Base-by-base conservation (phyloP, 768 basidiomycete genomes). In the Leccinum ochraceum region DNA sequence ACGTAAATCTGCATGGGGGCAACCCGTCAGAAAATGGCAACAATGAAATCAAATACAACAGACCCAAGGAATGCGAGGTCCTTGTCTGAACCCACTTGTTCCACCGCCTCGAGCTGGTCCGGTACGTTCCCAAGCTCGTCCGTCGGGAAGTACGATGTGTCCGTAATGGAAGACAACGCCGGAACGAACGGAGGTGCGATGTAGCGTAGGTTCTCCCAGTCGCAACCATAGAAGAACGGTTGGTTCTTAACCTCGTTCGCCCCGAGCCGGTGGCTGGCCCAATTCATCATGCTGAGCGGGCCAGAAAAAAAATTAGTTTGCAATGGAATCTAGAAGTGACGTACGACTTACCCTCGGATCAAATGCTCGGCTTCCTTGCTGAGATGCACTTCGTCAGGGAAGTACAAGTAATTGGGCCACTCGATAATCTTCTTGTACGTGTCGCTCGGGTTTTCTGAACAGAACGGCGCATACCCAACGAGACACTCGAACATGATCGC, bases 401-500 rank as follows among this genome's bases (percentile, higher is more conserved):
- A 95, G 71, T 82, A 87, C 53, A 99, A 81, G 72, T 95, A 94
- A 63, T 86, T 86, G 48, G 86, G 85, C 96, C 96, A 99, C 60
- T 96, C 92, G 62, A 98, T 89, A 69, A 99, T 98, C 79, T 98
- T 98, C 72, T 94, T 90, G 80, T 99, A 99, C 17, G 95, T 98
- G 72, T 99, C 96, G 66, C 90, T 92, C 16, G 96, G 95, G 69
- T 94, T 94, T 71, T 98, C 95, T 4, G 94, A 87, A 76, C 96
- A 99, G 83, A 98, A 98, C 6, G 95, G 96, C 16, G 96, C 95
- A 73, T 95, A 98, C 62, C 96, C 96, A 64, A 98, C 94, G 37
- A 99, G 81, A 76, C 96, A 98, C 76, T 99, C 96, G 72, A 95
- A 99, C 87, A 95, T 97, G 74, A 99, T 98, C 6, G 96, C 95